Conservation (phyloP, 163 green algal species). For the Volvox carteri region DNA sequence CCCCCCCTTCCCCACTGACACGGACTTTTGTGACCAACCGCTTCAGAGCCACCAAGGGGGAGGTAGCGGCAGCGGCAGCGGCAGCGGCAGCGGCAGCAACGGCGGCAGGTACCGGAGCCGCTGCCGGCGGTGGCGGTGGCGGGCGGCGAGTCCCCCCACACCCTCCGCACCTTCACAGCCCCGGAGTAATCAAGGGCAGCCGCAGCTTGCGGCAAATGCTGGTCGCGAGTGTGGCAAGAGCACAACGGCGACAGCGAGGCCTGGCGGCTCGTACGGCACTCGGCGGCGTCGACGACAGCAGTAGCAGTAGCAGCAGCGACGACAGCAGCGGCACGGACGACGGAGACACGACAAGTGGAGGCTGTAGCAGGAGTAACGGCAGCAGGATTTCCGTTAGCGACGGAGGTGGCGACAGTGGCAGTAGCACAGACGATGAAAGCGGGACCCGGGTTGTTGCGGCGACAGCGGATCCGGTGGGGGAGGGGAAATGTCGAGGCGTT, state of each 20-base stretch:
- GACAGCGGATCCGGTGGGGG: background rate
- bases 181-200: slow-evolving; percentile 12
- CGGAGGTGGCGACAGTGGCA: too few species aligned
- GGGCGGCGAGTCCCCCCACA: background rate
- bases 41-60: slow-evolving; percentile 33
- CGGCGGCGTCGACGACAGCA: background rate
- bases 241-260: slow-evolving; percentile 37
- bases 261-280: background rate
- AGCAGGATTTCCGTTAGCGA: background rate
- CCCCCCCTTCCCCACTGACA: too few species aligned
- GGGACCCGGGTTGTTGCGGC: too few species aligned
- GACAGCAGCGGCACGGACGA: background rate
- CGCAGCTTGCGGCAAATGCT: slow-evolving; percentile 20
- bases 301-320: background rate
- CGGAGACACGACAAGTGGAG: background rate
- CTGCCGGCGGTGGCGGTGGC: background rate
- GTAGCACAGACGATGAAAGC: too few species aligned
- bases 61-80: slow-evolving; percentile 12
- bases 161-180: background rate
- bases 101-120: too few species aligned
- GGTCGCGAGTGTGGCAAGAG: background rate
- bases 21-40: too few species aligned
- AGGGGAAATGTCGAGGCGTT: background rate
- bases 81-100: background rate
- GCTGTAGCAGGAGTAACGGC: slow-evolving; percentile 13